Evolutionary conservation across 495 filamentous ascomycete species (phyloP), one percentile per base, ranked within the genome.

Genomic region (Xylaria scruposa): DNA sequence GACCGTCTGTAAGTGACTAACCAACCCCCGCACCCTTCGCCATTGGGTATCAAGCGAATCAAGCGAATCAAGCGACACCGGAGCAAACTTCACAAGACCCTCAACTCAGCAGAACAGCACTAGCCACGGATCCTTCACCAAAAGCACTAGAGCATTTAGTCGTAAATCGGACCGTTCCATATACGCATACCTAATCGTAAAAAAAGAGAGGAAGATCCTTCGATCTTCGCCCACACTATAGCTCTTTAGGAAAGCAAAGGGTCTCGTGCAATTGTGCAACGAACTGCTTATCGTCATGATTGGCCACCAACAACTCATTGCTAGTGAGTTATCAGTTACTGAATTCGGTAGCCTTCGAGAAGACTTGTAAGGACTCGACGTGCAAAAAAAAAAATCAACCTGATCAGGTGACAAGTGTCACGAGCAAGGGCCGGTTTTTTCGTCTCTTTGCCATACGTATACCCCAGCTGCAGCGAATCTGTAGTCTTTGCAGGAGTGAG

Each of bases 361-460:
- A 74, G 61, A 64, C 70, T 68, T 65, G 65, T 70, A 72, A 36
- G 58, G 51, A 15, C 62, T 62, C 49, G 51, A 56, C 36, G 68
- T 74, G 71, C 54, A 74, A 72, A 71, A 53, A 31, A 31, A 74
- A 71, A 72, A 47, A 44, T 63, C 68, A 79, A 74, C 74, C 75
- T 72, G 49, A 71, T 76, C 47, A 58, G 24, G 61, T 33, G 74
- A 61, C 74, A 75, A 70, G 77, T 76, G 38, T 73, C 73, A 77
- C 77, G 73, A 67, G 65, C 71, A 69, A 76, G 73, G 70, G 68
- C 73, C 56, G 64, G 54, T 72, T 73, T 73, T 66, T 72, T 70
- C 12, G 12, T 15, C 8, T 19, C 13, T 42, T 68, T 59, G 70
- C 49, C 40, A 13, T 42, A 63, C 56, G 59, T 51, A 63, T 51